Evolutionary conservation across 202 grass and related monocot genomes (phyloP), one percentile per base, ranked within the genome.

Genomic region (Alloteropsis angusta): DNA sequence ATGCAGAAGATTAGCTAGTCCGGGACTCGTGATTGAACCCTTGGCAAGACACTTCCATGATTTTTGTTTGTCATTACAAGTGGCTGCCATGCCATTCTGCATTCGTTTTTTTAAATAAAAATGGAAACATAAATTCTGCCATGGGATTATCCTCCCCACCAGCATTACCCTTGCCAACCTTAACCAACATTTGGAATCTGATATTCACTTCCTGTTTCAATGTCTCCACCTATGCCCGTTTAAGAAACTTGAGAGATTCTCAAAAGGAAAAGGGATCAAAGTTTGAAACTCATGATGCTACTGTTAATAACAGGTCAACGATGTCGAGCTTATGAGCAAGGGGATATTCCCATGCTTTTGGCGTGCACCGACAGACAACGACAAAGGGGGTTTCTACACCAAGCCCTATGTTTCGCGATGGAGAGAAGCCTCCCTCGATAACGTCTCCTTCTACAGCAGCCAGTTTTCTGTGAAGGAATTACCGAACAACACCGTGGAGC

Each of bases 321-420:
- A 53, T 8, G 63, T 87, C 22, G 86, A 80, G 65, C 81, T 98
- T 74, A 80, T 87, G 73, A 87, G 75, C 55, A 84, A 94, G 46
- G 91, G 95, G 9, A 85, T 93, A 82, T 65, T 92, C 84, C 95
- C 95, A 48, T 93, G 95, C 70, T 90, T 98, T 56, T 98, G 92
- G 85, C 87, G 95, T 4, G 87, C 95, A 72, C 85, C 88, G 74
- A 94, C 87, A n/a, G 89, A 98, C 78, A 98, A 98, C 8, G 95
- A 98, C 90, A 94, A 94, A 28, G 91, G 91, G 48, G 92, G 87
- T 14, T 84, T 35, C 84, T 47, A 1, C 77, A 26, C 80, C 65
- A 87, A 88, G 74, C 66, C 89, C 26, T 94, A 92, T 65, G 60
- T 52, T 44, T 90, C 78, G 38, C 90, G 46, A 80, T 98, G 95